Conservation (phyloP, 352 stramenopile genomes). For the Bremia lactucae region DNA sequence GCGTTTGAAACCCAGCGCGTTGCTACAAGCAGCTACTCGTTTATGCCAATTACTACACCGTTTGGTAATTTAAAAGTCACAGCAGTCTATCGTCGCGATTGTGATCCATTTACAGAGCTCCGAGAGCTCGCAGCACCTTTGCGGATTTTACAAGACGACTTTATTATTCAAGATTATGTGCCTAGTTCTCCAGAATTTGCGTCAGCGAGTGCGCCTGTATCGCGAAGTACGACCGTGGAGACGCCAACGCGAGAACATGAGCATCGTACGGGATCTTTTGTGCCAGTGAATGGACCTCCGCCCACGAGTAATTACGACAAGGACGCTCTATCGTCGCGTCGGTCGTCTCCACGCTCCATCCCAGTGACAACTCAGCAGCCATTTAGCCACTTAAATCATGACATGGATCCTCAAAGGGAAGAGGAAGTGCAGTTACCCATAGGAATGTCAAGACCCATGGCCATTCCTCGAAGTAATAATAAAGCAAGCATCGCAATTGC, state of each 20-base stretch:
- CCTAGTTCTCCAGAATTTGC: constrained; percentile 43
- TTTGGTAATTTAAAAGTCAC: constrained; percentile 65
- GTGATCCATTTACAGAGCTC: constrained; percentile 29
- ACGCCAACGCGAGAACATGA: constrained; percentile 11
- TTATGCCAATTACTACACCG: constrained; percentile 64
- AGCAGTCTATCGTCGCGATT: constrained; percentile 56
- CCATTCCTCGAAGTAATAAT: constrained; percentile 52
- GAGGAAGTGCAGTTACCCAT: constrained; percentile 19
- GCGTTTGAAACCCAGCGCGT: constrained; percentile 31
- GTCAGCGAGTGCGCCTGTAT: constrained; percentile 14
- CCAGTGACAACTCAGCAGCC: constrained; percentile 11
- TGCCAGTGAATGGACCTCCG: constrained; percentile 24
- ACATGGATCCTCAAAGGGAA: constrained; percentile 3
- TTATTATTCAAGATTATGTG: constrained; percentile 83
- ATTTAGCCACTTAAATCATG: constrained; percentile 10
- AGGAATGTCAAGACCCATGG: constrained; percentile 67
- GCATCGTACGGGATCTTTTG: constrained; percentile 23
- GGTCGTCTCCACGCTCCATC: constrained; percentile 34
- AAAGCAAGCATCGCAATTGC: constrained; percentile 23
- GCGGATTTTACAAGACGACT: constrained; percentile 60
- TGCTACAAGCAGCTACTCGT: constrained; percentile 54
- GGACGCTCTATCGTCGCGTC: no score
- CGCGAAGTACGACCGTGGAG: constrained; percentile 7
- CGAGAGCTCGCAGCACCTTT: constrained; percentile 25
- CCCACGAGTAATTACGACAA: constrained; percentile 16